phyloP scores from a whole-genome alignment of 805 yeast genomes.

The Cyberlindnera lachancei region DNA sequence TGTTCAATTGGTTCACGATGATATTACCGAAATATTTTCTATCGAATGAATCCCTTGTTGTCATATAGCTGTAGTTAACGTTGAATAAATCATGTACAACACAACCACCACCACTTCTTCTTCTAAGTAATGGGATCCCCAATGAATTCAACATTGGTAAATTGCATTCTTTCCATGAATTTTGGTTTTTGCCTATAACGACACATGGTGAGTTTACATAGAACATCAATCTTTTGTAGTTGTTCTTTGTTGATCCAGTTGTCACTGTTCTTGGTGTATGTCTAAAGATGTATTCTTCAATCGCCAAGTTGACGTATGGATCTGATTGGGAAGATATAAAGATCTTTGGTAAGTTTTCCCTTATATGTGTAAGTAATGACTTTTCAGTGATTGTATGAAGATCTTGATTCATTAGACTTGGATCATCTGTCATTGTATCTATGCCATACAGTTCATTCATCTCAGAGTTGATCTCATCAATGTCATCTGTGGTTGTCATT shows the following conservation, averaged over 20 bases:
- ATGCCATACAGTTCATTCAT: constrained; percentile 23
- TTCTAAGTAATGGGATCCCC: constrained; percentile 61
- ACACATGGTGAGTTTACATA: constrained; percentile 79
- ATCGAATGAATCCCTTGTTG: constrained; percentile 57
- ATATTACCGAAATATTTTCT: constrained; percentile 30
- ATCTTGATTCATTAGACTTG: background rate
- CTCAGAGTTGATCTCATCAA: constrained; percentile 29
- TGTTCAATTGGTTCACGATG: constrained; percentile 31
- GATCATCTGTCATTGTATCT: background rate
- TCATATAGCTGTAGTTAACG: constrained; percentile 76
- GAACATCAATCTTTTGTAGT: constrained; percentile 50
- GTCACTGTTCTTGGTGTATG: constrained; percentile 49
- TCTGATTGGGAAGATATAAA: constrained; percentile 50
- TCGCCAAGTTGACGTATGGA: constrained; percentile 72
- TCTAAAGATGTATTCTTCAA: constrained; percentile 73
- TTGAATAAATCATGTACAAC: constrained; percentile 93
- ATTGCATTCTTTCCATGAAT: constrained; percentile 84
- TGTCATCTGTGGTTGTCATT: constrained; percentile 20
- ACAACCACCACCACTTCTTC: constrained; percentile 93
- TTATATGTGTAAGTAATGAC: constrained; percentile 21
- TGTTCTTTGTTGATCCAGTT: constrained; percentile 29
- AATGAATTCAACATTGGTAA: constrained; percentile 42
- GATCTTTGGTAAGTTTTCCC: constrained; percentile 36
- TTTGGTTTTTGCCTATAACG: constrained; percentile 95
- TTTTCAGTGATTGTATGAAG: too few relatives aligned